Conservation (phyloP, 2,329 filamentous ascomycete genomes). For the Cladorrhinum sp. region DNA sequence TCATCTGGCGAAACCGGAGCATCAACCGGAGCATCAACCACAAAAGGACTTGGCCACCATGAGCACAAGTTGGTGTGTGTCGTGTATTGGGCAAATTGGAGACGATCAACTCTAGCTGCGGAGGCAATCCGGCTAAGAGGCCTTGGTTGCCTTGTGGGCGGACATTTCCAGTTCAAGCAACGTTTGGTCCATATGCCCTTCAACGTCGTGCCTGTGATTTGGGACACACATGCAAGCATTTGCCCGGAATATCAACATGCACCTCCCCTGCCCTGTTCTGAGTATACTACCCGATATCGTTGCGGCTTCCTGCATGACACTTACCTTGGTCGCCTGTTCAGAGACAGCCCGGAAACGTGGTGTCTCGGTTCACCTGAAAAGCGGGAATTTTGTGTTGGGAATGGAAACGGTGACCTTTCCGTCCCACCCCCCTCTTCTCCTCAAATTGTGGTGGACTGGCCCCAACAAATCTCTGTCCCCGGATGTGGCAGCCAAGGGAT, state of each 20-base stretch:
- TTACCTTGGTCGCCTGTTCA: background rate
- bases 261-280: background rate
- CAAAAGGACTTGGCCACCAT: background rate
- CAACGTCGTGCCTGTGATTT: background rate
- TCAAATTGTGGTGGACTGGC: no score
- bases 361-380: background rate
- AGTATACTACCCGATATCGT: background rate
- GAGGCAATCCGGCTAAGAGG: background rate
- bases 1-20: background rate
- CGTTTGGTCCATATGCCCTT: background rate
- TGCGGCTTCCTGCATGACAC: background rate
- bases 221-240: background rate
- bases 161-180: background rate
- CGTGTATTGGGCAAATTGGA: background rate
- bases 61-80: background rate
- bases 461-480: background rate
- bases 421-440: no score
- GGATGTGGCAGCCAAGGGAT: background rate
- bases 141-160: background rate
- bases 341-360: background rate
- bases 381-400: background rate
- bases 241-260: constrained; percentile 1
- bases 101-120: no score
- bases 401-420: no score
- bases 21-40: background rate